Evolutionary conservation across 495 filamentous ascomycete species (phyloP).

Genomic region (Aspergillus asperescens): DNA sequence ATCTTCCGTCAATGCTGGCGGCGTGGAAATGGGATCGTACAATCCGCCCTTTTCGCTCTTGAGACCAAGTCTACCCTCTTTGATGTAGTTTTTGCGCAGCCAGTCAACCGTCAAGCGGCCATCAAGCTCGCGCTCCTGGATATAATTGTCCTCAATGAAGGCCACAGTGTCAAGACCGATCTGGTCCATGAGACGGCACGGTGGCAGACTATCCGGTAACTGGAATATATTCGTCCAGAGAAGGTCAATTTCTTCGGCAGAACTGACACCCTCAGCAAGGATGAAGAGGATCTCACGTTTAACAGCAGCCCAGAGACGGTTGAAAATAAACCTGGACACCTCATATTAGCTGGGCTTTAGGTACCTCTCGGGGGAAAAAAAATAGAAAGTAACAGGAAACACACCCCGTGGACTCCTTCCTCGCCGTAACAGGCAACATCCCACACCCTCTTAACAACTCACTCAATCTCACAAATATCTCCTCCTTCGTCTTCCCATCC

Average conservation of each 20-base stretch:
- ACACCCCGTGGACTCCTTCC: slow-evolving; percentile 47
- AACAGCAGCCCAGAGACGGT: slow-evolving; percentile 54
- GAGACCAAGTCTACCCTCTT: slow-evolving; percentile 26
- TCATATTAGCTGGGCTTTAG: not conserved
- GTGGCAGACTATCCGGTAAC: slow-evolving; percentile 17
- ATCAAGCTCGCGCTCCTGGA: slow-evolving; percentile 27
- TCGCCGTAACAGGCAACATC: slow-evolving; percentile 31
- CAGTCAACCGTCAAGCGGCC: slow-evolving; percentile 27
- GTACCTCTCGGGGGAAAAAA: not conserved
- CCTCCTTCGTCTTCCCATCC: slow-evolving; percentile 41
- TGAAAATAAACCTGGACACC: slow-evolving; percentile 44
- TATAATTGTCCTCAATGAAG: slow-evolving; percentile 41
- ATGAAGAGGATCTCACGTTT: slow-evolving; percentile 50
- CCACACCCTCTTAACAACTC: slow-evolving; percentile 38
- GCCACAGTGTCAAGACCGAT: slow-evolving; percentile 32
- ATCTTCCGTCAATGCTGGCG: too few relatives aligned
- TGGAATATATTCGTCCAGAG: slow-evolving; percentile 34
- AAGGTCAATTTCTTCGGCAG: slow-evolving; percentile 44
- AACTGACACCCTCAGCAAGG: slow-evolving; percentile 46
- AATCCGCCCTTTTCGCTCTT: slow-evolving; percentile 34
- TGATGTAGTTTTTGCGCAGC: slow-evolving; percentile 30
- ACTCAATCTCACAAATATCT: slow-evolving; percentile 40
- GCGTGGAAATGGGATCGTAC: too few relatives aligned
- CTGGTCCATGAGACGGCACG: slow-evolving; percentile 33
- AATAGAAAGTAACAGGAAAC: slow-evolving; percentile 6